A percentile compares a stretch with the other conserved stretches of the same genome.
phyloP scores from a whole-genome alignment of 495 filamentous ascomycete species.

The Cercophora scortea region DNA sequence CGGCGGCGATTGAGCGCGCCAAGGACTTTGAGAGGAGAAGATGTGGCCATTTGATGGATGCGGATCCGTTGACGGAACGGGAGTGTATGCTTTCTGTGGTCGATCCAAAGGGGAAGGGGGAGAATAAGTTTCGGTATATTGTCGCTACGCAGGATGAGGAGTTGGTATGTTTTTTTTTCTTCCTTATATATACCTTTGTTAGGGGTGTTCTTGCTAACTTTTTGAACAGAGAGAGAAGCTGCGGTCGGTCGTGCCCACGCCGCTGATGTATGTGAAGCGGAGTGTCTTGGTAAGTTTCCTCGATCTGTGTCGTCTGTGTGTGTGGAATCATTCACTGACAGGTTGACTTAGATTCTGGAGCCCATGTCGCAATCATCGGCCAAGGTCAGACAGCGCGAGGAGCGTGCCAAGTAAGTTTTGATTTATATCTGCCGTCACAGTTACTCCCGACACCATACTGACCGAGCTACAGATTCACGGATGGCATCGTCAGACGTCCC shows the following conservation, averaged over 20 bases:
- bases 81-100: constrained; percentile 76
- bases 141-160: constrained; percentile 64
- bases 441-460: not conserved
- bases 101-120: constrained; percentile 57
- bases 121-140: constrained; percentile 87
- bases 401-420: constrained; percentile 66
- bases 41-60: constrained; percentile 80
- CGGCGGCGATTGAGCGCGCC: constrained; percentile 55
- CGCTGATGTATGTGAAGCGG: constrained; percentile 69
- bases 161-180: constrained; percentile 18
- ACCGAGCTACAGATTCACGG: constrained; percentile 16
- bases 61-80: constrained; percentile 62
- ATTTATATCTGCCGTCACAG: not conserved
- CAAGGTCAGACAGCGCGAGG: constrained; percentile 55
- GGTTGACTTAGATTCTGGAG: constrained; percentile 45
- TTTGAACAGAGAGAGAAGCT: constrained; percentile 17
- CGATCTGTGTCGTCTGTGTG: not conserved
- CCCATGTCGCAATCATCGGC: constrained; percentile 65
- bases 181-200: too few species aligned
- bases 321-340: not conserved
- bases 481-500: constrained; percentile 17
- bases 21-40: constrained; percentile 75
- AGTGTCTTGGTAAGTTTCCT: constrained; percentile 66
- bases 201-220: not conserved
- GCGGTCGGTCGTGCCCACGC: constrained; percentile 25